These are phyloP conservation scores for Orbilia javanica DNA, from an alignment of 2,329 filamentous ascomycete genomes.

Conservation along the genomic window DNA sequence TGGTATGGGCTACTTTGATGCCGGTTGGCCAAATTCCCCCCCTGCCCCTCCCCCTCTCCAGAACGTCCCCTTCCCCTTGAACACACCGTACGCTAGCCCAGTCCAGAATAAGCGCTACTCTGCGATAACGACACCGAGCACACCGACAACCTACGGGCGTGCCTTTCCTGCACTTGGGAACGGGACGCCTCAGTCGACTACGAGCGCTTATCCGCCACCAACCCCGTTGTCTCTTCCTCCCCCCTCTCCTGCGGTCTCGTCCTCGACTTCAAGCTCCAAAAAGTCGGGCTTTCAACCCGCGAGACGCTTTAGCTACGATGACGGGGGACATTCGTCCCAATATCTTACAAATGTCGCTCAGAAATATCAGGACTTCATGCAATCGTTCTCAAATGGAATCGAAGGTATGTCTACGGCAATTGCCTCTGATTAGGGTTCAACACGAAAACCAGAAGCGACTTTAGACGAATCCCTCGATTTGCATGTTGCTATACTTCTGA, in stretches of 20 bases:
- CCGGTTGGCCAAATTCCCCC: constrained; percentile 17
- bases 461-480: constrained; percentile 58
- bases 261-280: constrained; percentile 36
- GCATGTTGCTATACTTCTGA: constrained; percentile 52
- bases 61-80: constrained; percentile 13
- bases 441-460: constrained; percentile 59
- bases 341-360: constrained; percentile 11
- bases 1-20: constrained; percentile 57
- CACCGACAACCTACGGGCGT: constrained; percentile 16
- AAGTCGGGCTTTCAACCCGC: constrained; percentile 12
- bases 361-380: constrained; percentile 35
- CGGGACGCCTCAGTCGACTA: constrained; percentile 33
- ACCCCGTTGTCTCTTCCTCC: constrained; percentile 42
- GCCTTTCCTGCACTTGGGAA: constrained; percentile 14
- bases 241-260: constrained; percentile 40
- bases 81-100: constrained; percentile 19
- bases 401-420: constrained; percentile 58
- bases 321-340: constrained; percentile 24
- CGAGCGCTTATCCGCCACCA: constrained; percentile 46
- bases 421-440: constrained; percentile 59
- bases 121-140: constrained; percentile 26
- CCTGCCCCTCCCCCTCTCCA: constrained; percentile 1
- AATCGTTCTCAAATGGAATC: constrained; percentile 40
- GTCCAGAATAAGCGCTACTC: constrained; percentile 32
- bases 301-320: constrained; percentile 56